Conservation (phyloP, 805 yeast species). For the Ogataea thermomethanolica region DNA sequence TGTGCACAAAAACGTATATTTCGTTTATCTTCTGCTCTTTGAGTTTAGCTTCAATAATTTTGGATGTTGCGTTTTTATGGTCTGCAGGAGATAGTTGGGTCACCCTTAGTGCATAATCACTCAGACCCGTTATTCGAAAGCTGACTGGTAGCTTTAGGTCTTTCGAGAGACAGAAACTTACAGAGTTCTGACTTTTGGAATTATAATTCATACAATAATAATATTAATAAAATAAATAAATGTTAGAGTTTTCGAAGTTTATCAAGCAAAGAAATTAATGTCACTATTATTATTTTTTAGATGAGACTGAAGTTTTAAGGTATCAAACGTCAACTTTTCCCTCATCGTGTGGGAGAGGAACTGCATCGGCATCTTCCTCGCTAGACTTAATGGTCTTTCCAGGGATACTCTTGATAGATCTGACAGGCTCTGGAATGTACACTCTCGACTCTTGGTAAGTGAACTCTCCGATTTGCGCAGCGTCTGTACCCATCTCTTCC, state of each 20-base stretch:
- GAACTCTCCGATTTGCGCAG: constrained; percentile 86
- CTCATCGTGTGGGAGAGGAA: constrained; percentile 30
- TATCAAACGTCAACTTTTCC: constrained; percentile 23
- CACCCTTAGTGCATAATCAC: constrained; percentile 20
- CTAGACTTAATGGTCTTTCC: constrained; percentile 16
- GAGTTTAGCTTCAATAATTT: constrained; percentile 16
- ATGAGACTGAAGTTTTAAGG: constrained; percentile 4
- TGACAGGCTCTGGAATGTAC: constrained; percentile 74
- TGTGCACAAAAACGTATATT: constrained; percentile 12
- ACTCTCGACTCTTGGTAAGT: constrained; percentile 65
- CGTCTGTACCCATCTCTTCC: constrained; percentile 85
- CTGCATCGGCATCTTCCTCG: constrained; percentile 26
- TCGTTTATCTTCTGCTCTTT: constrained; percentile 16
- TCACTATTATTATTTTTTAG: neutral
- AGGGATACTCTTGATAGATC: constrained; percentile 45
- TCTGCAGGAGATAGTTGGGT: constrained; percentile 6
- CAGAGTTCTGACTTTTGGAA: constrained; percentile 21
- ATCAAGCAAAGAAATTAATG: neutral
- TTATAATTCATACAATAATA: constrained; percentile 21
- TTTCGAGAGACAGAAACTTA: constrained; percentile 49
- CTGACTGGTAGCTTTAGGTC: constrained; percentile 49
- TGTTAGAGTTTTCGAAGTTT: no score
- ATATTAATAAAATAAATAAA: neutral
- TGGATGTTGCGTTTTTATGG: constrained; percentile 10
- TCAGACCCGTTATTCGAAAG: constrained; percentile 37